These are phyloP conservation scores for Nicotiana noctiflora DNA, from an alignment of 257 asterid species.

Conservation along the genomic window DNA sequence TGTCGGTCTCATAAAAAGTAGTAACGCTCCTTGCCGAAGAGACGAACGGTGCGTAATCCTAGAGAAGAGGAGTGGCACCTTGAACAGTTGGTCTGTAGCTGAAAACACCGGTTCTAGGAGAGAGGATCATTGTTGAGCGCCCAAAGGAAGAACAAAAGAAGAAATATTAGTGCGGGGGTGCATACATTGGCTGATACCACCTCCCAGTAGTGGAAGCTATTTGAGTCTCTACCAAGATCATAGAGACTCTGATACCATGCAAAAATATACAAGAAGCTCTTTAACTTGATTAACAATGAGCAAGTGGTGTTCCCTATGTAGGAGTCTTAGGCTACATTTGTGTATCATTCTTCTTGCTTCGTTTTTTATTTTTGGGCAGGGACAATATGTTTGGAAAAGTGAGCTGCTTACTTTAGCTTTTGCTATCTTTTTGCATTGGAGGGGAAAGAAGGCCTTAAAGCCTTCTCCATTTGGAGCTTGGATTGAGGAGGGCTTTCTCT, in stretches of 20 bases:
- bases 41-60: not conserved
- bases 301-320: too few relatives aligned
- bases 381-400: not conserved
- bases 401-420: not conserved
- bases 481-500: not conserved
- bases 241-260: not conserved
- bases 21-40: not conserved
- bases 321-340: too few relatives aligned
- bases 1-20: not conserved
- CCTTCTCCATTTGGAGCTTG: not conserved
- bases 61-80: not conserved
- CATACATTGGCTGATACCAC: not conserved
- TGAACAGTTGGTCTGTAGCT: not conserved
- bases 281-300: not conserved
- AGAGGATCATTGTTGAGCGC: not conserved
- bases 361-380: not conserved
- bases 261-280: not conserved
- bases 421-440: not conserved
- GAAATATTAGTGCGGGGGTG: not conserved
- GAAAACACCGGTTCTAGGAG: not conserved
- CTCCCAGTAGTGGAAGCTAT: not conserved
- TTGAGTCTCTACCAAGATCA: not conserved
- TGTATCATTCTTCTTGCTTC: not conserved
- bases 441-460: not conserved
- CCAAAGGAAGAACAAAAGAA: not conserved